A percentile compares a stretch with the other conserved stretches of the same genome.
These are phyloP conservation scores for Mrakia frigida DNA, from an alignment of 768 basidiomycete genomes.

Conservation along the genomic window DNA sequence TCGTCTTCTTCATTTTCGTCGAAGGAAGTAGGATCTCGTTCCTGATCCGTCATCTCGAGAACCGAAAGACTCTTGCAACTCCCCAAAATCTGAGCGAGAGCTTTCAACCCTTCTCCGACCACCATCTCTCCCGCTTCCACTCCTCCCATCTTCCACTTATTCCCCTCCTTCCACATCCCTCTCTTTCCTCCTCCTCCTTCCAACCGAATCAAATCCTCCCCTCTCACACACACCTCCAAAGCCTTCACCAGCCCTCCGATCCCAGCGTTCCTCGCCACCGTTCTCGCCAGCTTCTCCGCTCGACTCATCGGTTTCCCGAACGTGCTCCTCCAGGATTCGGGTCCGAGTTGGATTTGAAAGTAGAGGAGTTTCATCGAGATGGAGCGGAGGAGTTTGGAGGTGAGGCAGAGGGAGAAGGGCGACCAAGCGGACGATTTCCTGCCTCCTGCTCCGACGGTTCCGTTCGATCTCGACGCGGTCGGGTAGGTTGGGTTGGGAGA, in stretches of 20 bases:
- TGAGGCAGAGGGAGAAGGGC: background rate
- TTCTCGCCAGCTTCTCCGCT: background rate
- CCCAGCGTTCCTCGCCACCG: constrained; percentile 1
- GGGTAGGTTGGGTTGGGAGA: background rate
- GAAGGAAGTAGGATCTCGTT: background rate
- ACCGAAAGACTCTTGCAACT: background rate
- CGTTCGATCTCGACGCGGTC: too few species aligned
- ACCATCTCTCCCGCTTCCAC: background rate
- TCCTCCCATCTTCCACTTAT: background rate
- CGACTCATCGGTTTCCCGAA: background rate
- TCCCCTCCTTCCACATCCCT: background rate
- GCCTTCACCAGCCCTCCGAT: constrained; percentile 4
- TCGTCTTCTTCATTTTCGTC: too few species aligned
- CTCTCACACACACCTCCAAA: background rate
- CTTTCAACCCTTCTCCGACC: background rate
- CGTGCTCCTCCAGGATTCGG: background rate
- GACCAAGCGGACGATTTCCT: background rate
- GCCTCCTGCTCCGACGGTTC: background rate
- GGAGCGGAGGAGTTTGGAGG: background rate
- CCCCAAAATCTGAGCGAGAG: background rate
- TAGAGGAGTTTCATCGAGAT: constrained; percentile 6
- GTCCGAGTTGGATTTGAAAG: background rate
- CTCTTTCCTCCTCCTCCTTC: background rate
- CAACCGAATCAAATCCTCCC: background rate
- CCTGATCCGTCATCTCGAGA: background rate